Base-by-base conservation (phyloP, 1,284 basidiomycete genomes). In the Ustilago nuda region DNA sequence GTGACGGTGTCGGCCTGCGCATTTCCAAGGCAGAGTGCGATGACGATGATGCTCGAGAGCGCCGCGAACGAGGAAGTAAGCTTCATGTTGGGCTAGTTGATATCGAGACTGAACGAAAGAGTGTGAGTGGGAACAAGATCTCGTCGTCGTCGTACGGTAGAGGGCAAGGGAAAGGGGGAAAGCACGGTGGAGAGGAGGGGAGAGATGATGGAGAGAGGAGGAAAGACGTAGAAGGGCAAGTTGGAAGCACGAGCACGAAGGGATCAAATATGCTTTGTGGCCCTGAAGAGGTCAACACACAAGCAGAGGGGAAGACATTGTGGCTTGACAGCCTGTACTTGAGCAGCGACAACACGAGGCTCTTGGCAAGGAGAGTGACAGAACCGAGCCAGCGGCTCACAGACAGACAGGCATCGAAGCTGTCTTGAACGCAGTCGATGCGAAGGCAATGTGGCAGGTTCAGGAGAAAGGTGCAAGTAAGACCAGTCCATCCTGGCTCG, bases 1-100 rank as follows among this genome's bases (percentile, higher is more conserved):
- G 51, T 58, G 48, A 70, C 72, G 9, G 67, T 57, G 32, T 75
- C 72, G n/a, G 72, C 72, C 27, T 75, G 66, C 13, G 67, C 67
- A 35, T 70, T 63, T 27, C 61, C 64, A 30, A 75, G 43, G 64
- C 63, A 75, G 23, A 75, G 48, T 7, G 72, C 72, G 39, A 75
- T 33, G 27, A 75, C 48, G 41, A 75, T 43, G 61, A 53, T 64
- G n/a, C 59, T 63, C 6, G 64, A 64, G 54, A 75, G 72, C 32
- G 67, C 61, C 48, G 58, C 60, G 39, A 75, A 75, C 4, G 67
- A 64, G 4, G 72, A 60, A 19, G 56, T 66, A 32, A 75, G 64
- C 72, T 70, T 75, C 72, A 75, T 75, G 48, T 13, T 62, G 60
- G 37, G 17, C 4, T 35, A 36, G 27, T 48, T 8, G 41, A 41